These are phyloP conservation scores for Orbilia oligospora DNA, from an alignment of 2,329 filamentous ascomycete species.

Conservation along the genomic window DNA sequence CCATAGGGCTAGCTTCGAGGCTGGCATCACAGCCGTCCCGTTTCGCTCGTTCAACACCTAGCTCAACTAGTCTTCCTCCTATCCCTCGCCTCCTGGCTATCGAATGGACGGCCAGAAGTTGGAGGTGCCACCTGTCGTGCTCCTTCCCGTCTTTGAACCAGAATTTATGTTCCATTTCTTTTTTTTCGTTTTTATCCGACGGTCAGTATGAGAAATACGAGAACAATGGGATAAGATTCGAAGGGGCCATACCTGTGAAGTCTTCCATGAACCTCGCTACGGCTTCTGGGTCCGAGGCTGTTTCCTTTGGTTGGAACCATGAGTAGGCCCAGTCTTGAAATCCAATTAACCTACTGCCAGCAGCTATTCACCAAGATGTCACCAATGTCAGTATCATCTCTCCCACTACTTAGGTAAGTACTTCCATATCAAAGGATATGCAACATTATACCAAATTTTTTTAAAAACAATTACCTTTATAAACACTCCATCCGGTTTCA, in stretches of 20 bases:
- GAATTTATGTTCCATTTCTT: constrained; percentile 42
- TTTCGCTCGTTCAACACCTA: constrained; percentile 42
- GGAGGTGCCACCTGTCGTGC: constrained; percentile 50
- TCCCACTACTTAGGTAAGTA: background rate
- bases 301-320: constrained; percentile 33
- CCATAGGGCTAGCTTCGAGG: constrained; percentile 54
- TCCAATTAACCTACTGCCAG: constrained; percentile 20
- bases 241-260: constrained; percentile 17
- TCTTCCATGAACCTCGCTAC: constrained; percentile 16
- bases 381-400: background rate
- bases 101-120: constrained; percentile 44
- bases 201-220: background rate
- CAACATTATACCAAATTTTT: too few relatives aligned
- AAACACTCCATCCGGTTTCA: constrained; percentile 37
- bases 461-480: constrained; percentile 40
- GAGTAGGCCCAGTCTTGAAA: constrained; percentile 44
- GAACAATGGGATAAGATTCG: background rate
- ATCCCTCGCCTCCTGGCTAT: constrained; percentile 46
- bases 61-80: constrained; percentile 33
- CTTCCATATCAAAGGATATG: background rate
- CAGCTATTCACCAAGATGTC: constrained; percentile 18
- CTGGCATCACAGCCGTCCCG: constrained; percentile 55
- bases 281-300: constrained; percentile 29
- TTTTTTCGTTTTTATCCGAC: background rate
- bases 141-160: constrained; percentile 31